Conservation (phyloP, 805 yeast genomes). For the Kurtzmaniella cleridarum region DNA sequence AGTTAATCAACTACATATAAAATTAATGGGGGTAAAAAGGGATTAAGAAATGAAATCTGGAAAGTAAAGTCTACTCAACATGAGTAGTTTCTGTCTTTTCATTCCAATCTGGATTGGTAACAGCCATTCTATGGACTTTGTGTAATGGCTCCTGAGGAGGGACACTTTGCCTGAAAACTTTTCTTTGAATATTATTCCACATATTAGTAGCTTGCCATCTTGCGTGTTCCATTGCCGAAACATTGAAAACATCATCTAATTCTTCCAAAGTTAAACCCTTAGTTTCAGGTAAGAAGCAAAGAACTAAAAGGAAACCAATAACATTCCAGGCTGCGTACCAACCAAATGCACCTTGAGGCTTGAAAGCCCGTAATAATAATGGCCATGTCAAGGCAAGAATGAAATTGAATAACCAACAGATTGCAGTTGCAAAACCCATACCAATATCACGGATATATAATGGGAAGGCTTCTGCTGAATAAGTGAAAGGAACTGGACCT, state of each 20-base stretch:
- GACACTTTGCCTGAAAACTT: constrained; percentile 37
- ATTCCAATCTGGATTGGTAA: constrained; percentile 58
- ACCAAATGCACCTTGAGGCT: constrained; percentile 81
- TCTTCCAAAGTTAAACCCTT: constrained; percentile 70
- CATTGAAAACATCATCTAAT: constrained; percentile 66
- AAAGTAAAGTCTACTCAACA: constrained; percentile 29
- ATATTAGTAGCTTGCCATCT: constrained; percentile 27
- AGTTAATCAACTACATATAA: too few relatives aligned
- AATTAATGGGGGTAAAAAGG: too few relatives aligned
- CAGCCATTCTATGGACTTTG: constrained; percentile 52
- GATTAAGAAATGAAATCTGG: too few relatives aligned
- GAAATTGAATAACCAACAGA: constrained; percentile 71
- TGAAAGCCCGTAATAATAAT: constrained; percentile 56
- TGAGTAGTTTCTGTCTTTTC: constrained; percentile 52
- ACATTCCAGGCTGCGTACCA: constrained; percentile 85
- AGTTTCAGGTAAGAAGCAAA: constrained; percentile 48
- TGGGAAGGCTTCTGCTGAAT: constrained; percentile 79
- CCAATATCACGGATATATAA: constrained; percentile 75
- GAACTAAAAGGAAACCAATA: constrained; percentile 62
- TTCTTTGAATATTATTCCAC: constrained; percentile 39
- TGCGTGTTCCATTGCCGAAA: constrained; percentile 54
- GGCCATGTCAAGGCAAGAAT: constrained; percentile 78
- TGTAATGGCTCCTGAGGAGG: constrained; percentile 52
- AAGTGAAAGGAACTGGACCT: constrained; percentile 88
- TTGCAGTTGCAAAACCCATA: constrained; percentile 73